Base-by-base conservation (phyloP, 2,329 filamentous ascomycete genomes). In the Ceratocystis huliohia region DNA sequence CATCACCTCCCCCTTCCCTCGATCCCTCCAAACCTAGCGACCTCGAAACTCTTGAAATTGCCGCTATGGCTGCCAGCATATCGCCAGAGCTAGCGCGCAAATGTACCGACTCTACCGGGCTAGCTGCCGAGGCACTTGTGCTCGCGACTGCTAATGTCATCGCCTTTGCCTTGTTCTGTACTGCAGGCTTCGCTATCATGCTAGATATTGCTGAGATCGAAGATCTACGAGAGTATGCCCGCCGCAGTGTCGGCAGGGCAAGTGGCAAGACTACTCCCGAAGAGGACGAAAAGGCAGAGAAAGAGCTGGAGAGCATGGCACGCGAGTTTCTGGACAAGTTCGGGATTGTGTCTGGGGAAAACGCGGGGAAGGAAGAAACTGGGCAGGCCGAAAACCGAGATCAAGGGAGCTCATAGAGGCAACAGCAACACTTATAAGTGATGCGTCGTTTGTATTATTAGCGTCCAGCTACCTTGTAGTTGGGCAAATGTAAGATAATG, bases 121-220 rank as follows among this genome's bases (percentile, higher is more conserved):
- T 96, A 69, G 93, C 93, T 0, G 76, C 88, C 44, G 88, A 96
- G 75, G 93, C 93, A 0, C 79, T 99, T 25, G 88, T 87, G 62
- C 79, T 96, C 45, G 94, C 93, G 0, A 96, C 92, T 0, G 81
- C 96, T 71, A 96, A 96, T 71, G 89, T 94, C 13, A 72, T 86
- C 41, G 88, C 86, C 71, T 83, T 94, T 63, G 86, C 82, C 0
- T 84, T 96, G 74, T 84, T 95, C 81, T 76, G 82, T 7, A 81
- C 84, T 0, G 94, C 93, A 2, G 91, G 88, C 0, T 75, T 86
- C 10, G 79, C 89, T 69, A 96, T 88, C 81, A 86, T 84, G 0
- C 84, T 94, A 68, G 88, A 96, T 74, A 83, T 97, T 45, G 85
- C 85, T 73, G 81, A 79, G 59, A 65, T 91, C 50, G 83, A 84